Conservation (phyloP, 805 yeast species). For the Scheffersomyces amazonensis region DNA sequence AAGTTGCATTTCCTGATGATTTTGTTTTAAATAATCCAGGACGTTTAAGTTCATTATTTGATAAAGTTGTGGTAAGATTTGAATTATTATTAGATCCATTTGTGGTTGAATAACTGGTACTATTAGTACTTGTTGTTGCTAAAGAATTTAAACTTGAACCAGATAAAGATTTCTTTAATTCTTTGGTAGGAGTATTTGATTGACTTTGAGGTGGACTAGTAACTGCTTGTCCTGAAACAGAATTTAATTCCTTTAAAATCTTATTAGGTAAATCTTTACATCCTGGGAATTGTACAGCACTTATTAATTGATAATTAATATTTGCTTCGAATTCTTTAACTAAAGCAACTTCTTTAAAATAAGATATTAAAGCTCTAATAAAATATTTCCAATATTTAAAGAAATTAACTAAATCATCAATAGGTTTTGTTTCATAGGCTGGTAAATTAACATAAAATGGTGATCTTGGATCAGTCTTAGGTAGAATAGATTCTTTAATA, state of each 20-base stretch:
- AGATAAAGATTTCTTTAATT: constrained; percentile 8
- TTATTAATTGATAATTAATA: constrained; percentile 35
- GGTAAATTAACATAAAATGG: constrained; percentile 43
- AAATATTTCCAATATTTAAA: constrained; percentile 42
- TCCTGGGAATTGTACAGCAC: constrained; percentile 39
- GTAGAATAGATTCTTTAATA: constrained; percentile 23
- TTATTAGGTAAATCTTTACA: constrained; percentile 38
- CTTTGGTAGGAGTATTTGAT: constrained; percentile 7
- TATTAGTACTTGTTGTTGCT: background rate
- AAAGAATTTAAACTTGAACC: constrained; percentile 5
- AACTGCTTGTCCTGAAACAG: background rate
- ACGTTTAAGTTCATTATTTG: constrained; percentile 9
- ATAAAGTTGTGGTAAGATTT: background rate
- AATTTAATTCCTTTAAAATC: constrained; percentile 4
- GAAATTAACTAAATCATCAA: constrained; percentile 33
- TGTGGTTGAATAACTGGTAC: background rate
- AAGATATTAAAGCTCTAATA: constrained; percentile 33
- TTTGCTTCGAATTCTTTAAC: constrained; percentile 46
- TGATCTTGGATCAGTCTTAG: constrained; percentile 29
- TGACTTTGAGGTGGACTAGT: constrained; percentile 1
- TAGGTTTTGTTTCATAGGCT: constrained; percentile 33
- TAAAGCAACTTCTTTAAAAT: constrained; percentile 42
- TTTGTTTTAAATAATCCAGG: constrained; percentile 23
- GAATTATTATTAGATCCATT: background rate
- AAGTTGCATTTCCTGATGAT: constrained; percentile 14